Evolutionary conservation across 164 flowering plant species (phyloP).

Genomic region (grape (Vitis vinifera)): ASM3070453v1 NC_081816.1:8806501-8807000

Average conservation of each 20-base stretch:
- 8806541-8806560: background rate
- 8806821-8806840: conserved; percentile 51
- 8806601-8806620: conserved; percentile 19
- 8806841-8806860: conserved; percentile 32
- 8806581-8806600: conserved; percentile 8
- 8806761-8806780: conserved; percentile 44
- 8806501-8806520: too few relatives aligned
- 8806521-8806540: background rate
- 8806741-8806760: conserved; percentile 33
- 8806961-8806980: conserved; percentile 35
- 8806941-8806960: conserved; percentile 40
- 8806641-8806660: conserved; percentile 42
- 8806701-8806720: conserved; percentile 41
- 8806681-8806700: conserved; percentile 48
- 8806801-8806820: conserved; percentile 29
- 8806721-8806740: conserved; percentile 42
- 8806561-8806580: conserved; percentile 17
- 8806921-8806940: conserved; percentile 26
- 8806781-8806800: conserved; percentile 58
- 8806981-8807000: conserved; percentile 38
- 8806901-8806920: conserved; percentile 39
- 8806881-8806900: conserved; percentile 30
- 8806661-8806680: conserved; percentile 24
- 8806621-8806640: conserved; percentile 28
- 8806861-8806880: conserved; percentile 27